These are phyloP conservation scores for Schoenoplectus tabernaemontani DNA, from an alignment of 202 grass and related monocot genomes.

Conservation along the genomic window DNA sequence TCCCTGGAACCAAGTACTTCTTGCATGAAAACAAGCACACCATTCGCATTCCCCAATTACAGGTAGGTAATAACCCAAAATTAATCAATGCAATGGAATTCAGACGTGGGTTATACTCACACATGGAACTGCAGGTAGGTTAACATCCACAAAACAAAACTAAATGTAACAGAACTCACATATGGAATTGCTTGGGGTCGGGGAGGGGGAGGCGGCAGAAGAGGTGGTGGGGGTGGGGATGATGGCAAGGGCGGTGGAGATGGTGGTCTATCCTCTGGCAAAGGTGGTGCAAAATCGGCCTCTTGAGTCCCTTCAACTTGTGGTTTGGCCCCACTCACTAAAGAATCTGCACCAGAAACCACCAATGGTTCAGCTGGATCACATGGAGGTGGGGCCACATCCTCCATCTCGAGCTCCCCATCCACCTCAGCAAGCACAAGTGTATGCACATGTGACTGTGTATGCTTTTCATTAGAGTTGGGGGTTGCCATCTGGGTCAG, in stretches of 20 bases:
- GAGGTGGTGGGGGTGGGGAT: constrained; percentile 57
- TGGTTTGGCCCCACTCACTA: background rate
- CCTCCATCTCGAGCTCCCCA: constrained; percentile 94
- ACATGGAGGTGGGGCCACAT: constrained; percentile 50
- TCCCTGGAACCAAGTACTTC: background rate
- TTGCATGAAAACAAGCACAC: background rate
- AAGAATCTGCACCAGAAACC: constrained; percentile 11
- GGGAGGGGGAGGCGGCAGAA: constrained; percentile 27
- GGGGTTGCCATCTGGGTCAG: constrained; percentile 24
- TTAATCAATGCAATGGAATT: background rate
- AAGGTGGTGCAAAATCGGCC: constrained; percentile 37
- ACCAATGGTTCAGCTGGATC: constrained; percentile 17
- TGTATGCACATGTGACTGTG: constrained; percentile 22
- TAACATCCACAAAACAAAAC: background rate
- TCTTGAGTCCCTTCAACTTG: constrained; percentile 8
- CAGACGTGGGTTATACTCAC: constrained; percentile 2
- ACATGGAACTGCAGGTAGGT: constrained; percentile 4
- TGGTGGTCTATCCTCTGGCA: constrained; percentile 69
- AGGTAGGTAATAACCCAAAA: background rate
- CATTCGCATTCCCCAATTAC: background rate
- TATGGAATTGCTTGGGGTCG: constrained; percentile 15
- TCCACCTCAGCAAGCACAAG: constrained; percentile 70
- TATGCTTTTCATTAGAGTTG: constrained; percentile 42
- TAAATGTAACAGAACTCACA: constrained; percentile 14
- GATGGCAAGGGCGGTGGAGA: constrained; percentile 89